Conservation (phyloP, 2,329 filamentous ascomycete species). For the Cercospora janseana region DNA sequence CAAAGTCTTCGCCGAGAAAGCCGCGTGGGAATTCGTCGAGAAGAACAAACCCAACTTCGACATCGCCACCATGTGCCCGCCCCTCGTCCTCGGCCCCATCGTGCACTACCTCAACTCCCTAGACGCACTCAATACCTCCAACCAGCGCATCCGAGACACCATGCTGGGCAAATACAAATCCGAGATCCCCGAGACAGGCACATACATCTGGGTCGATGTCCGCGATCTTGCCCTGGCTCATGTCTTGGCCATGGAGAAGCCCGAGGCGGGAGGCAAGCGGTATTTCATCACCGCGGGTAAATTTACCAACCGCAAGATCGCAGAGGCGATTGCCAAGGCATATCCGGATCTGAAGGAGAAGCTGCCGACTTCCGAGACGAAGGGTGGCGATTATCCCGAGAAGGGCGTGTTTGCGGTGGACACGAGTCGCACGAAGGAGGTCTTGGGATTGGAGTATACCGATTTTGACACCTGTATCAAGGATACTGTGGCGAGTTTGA, state of each 20-base stretch:
- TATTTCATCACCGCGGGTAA: slow-evolving; percentile 58
- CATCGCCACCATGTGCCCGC: slow-evolving; percentile 51
- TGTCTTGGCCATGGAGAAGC: slow-evolving; percentile 45
- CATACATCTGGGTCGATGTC: slow-evolving; percentile 31
- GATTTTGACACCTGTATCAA: slow-evolving; percentile 58
- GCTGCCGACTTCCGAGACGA: slow-evolving; percentile 45
- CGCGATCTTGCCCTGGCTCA: slow-evolving; percentile 28
- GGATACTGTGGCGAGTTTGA: slow-evolving; percentile 64
- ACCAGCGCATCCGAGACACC: slow-evolving; percentile 61
- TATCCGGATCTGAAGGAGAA: slow-evolving; percentile 54
- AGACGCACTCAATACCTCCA: slow-evolving; percentile 69
- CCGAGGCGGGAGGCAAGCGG: slow-evolving; percentile 59
- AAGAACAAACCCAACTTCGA: slow-evolving; percentile 53
- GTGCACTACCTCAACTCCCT: slow-evolving; percentile 61
- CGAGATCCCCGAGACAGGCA: slow-evolving; percentile 54
- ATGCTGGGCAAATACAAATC: slow-evolving; percentile 61
- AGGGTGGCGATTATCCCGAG: slow-evolving; percentile 48
- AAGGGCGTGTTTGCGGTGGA: slow-evolving; percentile 56
- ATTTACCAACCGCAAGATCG: slow-evolving; percentile 61
- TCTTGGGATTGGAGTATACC: slow-evolving; percentile 61
- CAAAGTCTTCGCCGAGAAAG: slow-evolving; percentile 62
- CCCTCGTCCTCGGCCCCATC: slow-evolving; percentile 52
- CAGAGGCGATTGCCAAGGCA: slow-evolving; percentile 54
- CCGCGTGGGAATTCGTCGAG: slow-evolving; percentile 55
- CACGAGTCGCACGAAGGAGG: slow-evolving; percentile 51